A percentile compares a stretch with the other conserved stretches of the same genome.
phyloP scores from a whole-genome alignment of 1,284 basidiomycete genomes.

The Sanghuangporus baumii region DNA sequence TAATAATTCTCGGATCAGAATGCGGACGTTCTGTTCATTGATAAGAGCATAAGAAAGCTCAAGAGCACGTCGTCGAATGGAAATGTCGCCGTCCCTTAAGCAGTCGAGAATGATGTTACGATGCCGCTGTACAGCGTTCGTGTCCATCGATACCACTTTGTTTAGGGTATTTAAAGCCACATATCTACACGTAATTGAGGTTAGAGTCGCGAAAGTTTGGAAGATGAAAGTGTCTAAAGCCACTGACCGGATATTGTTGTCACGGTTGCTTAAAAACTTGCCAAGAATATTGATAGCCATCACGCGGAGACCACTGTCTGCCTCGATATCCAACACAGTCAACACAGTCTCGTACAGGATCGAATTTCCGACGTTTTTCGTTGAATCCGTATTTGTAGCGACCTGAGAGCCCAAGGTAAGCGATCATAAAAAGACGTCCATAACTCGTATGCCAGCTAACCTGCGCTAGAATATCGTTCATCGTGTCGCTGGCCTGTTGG shows the following conservation, averaged over 20 bases:
- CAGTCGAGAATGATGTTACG: conserved; percentile 98
- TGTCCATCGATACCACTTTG: conserved; percentile 98
- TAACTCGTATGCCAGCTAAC: conserved; percentile 31
- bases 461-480: conserved; percentile 99
- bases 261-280: conserved; percentile 95
- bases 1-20: conserved; percentile 88
- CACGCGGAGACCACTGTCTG: conserved; percentile 90
- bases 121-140: conserved; percentile 97
- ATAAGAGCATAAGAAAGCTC: conserved; percentile 98
- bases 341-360: conserved; percentile 98
- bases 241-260: conserved; percentile 94
- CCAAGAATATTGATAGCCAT: conserved; percentile 99
- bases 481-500: conserved; percentile 83
- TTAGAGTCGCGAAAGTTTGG: neutral
- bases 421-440: neutral
- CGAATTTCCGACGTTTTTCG: conserved; percentile 98
- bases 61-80: conserved; percentile 92
- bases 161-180: conserved; percentile 98
- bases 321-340: conserved; percentile 97
- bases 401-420: conserved; percentile 47
- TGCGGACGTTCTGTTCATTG: conserved; percentile 91
- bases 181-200: conserved; percentile 52
- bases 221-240: conserved; percentile 3
- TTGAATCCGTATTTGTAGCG: conserved; percentile 96
- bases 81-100: conserved; percentile 97